Evolutionary conservation across 1,139 yeast genomes (phyloP), one percentile per base, ranked within the genome.

Genomic region (Yamadazyma atmosphaerica): DNA sequence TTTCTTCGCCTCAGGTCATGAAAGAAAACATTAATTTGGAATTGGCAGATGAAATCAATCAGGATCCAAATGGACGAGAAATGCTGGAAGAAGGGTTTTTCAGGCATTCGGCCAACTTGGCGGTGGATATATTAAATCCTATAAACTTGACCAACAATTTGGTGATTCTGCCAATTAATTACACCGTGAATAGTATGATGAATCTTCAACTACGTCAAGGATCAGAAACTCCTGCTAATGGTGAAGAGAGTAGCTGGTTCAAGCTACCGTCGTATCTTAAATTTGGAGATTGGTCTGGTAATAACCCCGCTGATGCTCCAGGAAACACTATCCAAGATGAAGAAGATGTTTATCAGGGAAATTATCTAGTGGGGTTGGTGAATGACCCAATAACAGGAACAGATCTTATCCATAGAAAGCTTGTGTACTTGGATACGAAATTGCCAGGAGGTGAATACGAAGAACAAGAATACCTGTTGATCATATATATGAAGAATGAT

Each of bases 101-200:
- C 4, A 29, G 37, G 23, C 40, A 49, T 15, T 38, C 51, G 1
- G 50, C 57, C 1, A 40, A 39, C 11, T 44, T 58, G 0, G 65
- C 68, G 2, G 43, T 61, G 14, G 68, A 62, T 12, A 41, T 63
- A 32, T 49, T 68, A 14, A 58, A 66, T 39, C 74, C 75, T 0
- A 43, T 64, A 4, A 61, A 52, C 36, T 45, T 68, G 16, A 65
- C 75, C 2, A 67, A 63, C 41, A 64, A 59, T 33, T 54, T 68
- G 36, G 68, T 69, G 7, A 60, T 68, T 10, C 67, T 57, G 63
- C 76, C 77, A 0, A 43, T 70, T 10, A 64, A 58, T 39, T 60
- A 55, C 33, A 68, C 75, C 0, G 56, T 70, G 37, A 65, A 58
- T 37, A 65, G 67, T 23, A 57, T 70, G 54, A 55, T 51, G 43